Conservation (phyloP, 352 stramenopile genomes). For the Globisporangium spinosum region DNA sequence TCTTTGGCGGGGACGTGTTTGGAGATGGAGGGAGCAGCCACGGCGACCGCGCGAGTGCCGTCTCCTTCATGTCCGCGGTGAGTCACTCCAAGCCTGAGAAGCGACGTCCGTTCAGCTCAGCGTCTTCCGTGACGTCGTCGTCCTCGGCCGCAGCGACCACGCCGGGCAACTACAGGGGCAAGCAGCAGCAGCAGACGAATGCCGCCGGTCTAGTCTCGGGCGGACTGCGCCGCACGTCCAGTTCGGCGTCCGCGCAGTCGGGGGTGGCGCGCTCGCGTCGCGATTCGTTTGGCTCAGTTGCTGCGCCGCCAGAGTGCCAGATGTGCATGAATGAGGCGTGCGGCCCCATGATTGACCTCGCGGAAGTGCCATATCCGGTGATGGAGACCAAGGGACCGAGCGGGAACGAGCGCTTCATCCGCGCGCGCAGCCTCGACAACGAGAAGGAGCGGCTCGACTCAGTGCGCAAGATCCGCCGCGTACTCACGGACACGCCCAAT, state of each 20-base stretch:
- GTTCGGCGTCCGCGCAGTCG: constrained; percentile 22
- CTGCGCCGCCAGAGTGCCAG: constrained; percentile 27
- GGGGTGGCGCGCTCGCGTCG: constrained; percentile 18
- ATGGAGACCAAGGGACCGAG: constrained; percentile 23
- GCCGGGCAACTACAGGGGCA: constrained; percentile 12
- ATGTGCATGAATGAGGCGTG: constrained; percentile 65
- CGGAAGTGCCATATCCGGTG: constrained; percentile 56
- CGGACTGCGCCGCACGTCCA: constrained; percentile 32
- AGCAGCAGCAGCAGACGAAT: constrained; percentile 7
- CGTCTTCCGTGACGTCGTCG: constrained; percentile 6
- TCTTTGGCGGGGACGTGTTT: constrained; percentile 13
- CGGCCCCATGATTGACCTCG: constrained; percentile 41
- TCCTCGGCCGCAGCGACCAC: constrained; percentile 15
- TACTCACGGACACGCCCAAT: constrained; percentile 37
- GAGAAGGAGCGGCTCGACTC: constrained; percentile 47
- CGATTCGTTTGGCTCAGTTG: constrained; percentile 30
- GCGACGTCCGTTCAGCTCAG: constrained; percentile 4
- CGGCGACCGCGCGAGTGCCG: constrained; percentile 17
- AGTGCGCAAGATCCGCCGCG: constrained; percentile 39
- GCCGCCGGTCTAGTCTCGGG: constrained; percentile 1
- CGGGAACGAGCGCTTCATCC: constrained; percentile 35
- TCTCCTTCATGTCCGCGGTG: constrained; percentile 16
- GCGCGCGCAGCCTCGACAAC: constrained; percentile 47
- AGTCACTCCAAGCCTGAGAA: background rate
- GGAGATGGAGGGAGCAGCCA: constrained; percentile 16